Conservation (phyloP, 2,329 filamentous ascomycete genomes). For the Pestalotiopsis sp. region DNA sequence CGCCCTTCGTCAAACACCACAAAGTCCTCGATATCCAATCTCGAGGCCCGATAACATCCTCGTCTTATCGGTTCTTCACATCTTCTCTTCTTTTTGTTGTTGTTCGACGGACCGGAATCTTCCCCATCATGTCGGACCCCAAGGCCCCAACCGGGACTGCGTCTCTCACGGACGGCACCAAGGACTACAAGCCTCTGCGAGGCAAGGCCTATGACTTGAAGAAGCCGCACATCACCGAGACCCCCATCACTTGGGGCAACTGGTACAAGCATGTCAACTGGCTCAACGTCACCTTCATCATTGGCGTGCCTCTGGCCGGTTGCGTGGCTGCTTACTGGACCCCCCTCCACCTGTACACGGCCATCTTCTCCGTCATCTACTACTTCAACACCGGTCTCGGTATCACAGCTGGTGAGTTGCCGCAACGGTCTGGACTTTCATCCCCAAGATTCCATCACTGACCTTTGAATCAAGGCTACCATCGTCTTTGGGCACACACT, state of each 20-base stretch:
- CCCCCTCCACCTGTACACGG: slow-evolving; percentile 46
- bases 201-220: slow-evolving; percentile 51
- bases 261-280: slow-evolving; percentile 95
- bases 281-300: slow-evolving; percentile 83
- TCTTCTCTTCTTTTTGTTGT: background rate
- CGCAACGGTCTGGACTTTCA: background rate
- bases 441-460: background rate
- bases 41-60: slow-evolving; percentile 8
- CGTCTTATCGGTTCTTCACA: background rate
- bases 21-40: slow-evolving; percentile 8
- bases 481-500: slow-evolving; percentile 45
- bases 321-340: slow-evolving; percentile 78
- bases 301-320: slow-evolving; percentile 76
- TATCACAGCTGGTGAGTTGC: slow-evolving; percentile 35
- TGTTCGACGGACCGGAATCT: background rate
- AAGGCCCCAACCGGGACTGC: slow-evolving; percentile 38
- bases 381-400: slow-evolving; percentile 38
- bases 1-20: background rate
- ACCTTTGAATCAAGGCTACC: slow-evolving; percentile 31
- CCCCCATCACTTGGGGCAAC: slow-evolving; percentile 78
- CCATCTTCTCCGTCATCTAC: slow-evolving; percentile 46
- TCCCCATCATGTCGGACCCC: slow-evolving; percentile 33
- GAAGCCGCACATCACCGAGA: slow-evolving; percentile 86
- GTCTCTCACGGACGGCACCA: slow-evolving; percentile 55
- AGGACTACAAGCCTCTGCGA: slow-evolving; percentile 57